Base-by-base conservation (phyloP, 108 stramenopile species). In the Skeletonema marinoi region DNA sequence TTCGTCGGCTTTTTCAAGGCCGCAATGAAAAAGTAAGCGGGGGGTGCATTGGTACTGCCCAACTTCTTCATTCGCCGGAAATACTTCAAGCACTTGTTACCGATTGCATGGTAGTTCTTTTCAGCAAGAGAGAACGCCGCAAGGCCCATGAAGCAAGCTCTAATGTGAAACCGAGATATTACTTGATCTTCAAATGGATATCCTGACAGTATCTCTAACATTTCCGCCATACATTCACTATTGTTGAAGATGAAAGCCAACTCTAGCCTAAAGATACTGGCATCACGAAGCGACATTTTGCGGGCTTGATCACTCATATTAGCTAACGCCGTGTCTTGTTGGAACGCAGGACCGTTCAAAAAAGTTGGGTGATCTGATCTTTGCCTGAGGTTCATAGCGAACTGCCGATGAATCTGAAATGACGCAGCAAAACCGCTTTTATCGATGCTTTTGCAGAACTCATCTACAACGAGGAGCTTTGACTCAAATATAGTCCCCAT, bases 201-300 rank as follows among this genome's bases (percentile, higher is more conserved):
- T 16, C 30, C 50, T 14, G 74, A 44, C 3, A 80, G 60, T 21
- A 35, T 38, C 8, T 71, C 70, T 16, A 85, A 19, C 78, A 85
- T 75, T 8, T 17, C 60, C 0, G 42, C 66, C 84, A 85, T 85
- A 1, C 41, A 41, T n/a, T 50, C 60, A 51, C 38, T 7, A 51
- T 85, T 75, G 13, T 62, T 65, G 70, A 80, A 85, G 31, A 80
- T 70, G 44, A 75, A 74, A 30, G 84, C 78, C 19, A 80, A 62
- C 69, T 66, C 54, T 66, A 85, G 46, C 32, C 75, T 65, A 60
- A 61, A 75, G 7, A 68, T 69, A 21, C 68, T 66, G 39, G 78
- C 58, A 54, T 85, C 84, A 0, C 84, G 78, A 42, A 70, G 50
- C 0, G 74, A 77, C 78, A 83, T 83, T 32, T 59, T 46, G 36